phyloP scores from a whole-genome alignment of 192 early-diverging fungal genomes.

The Spinellus fusiger region DNA sequence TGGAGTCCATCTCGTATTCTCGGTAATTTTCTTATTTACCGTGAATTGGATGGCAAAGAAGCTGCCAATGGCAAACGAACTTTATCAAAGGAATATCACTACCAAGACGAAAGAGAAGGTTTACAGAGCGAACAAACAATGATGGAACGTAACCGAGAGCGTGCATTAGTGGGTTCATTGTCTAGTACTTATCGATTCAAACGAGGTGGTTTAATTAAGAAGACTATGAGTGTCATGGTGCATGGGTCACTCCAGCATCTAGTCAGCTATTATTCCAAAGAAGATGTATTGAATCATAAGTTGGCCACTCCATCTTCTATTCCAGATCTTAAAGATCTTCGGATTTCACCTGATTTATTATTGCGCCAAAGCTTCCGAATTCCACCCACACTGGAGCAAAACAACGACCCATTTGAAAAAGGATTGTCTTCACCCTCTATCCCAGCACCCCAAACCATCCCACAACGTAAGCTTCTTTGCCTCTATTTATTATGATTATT shows the following conservation, averaged over 20 bases:
- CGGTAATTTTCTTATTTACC: conserved; percentile 79
- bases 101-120: background rate
- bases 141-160: conserved; percentile 25
- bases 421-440: background rate
- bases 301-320: conserved; percentile 43
- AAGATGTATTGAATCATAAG: conserved; percentile 41
- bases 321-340: conserved; percentile 37
- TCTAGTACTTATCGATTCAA: conserved; percentile 54
- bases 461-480: background rate
- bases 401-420: background rate
- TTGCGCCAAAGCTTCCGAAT: conserved; percentile 50
- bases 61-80: background rate
- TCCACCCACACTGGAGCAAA: conserved; percentile 12
- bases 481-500: no score
- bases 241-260: conserved; percentile 50
- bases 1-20: conserved; percentile 83
- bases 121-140: background rate
- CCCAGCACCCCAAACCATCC: background rate
- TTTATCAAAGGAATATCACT: background rate
- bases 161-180: conserved; percentile 48
- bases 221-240: conserved; percentile 70
- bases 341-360: conserved; percentile 50
- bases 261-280: conserved; percentile 55
- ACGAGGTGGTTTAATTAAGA: conserved; percentile 63
- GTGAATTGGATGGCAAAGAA: conserved; percentile 48